These are phyloP conservation scores for Penicillium steckii DNA, from an alignment of 495 filamentous ascomycete species.

Conservation along the genomic window DNA sequence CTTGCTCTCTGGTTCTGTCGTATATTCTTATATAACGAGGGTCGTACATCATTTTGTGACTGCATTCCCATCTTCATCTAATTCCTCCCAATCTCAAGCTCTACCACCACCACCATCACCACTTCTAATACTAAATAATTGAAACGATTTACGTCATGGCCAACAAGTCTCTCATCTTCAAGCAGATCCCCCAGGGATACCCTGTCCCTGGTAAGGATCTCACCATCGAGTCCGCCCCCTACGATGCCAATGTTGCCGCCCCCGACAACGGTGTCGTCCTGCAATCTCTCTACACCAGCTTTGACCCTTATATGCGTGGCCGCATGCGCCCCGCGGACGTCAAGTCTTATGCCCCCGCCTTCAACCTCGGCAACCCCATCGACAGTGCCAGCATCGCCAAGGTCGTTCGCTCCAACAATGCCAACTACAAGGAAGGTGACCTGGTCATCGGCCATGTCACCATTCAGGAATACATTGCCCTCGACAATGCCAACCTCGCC, in stretches of 20 bases:
- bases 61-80: too few species aligned
- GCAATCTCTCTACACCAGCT: constrained; percentile 75
- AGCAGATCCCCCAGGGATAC: constrained; percentile 62
- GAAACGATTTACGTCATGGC: constrained; percentile 21
- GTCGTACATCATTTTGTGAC: too few species aligned
- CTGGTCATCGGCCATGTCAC: constrained; percentile 58
- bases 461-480: constrained; percentile 58
- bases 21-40: constrained; percentile 20
- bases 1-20: constrained; percentile 2
- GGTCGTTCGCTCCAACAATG: constrained; percentile 64
- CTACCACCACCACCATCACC: constrained; percentile 1
- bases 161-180: constrained; percentile 86
- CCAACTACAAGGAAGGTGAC: constrained; percentile 64
- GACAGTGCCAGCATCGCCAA: constrained; percentile 55
- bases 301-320: constrained; percentile 87
- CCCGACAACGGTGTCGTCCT: constrained; percentile 69
- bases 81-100: not conserved
- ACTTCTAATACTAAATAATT: not conserved
- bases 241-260: constrained; percentile 63
- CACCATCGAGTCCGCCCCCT: constrained; percentile 59
- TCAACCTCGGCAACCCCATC: constrained; percentile 55
- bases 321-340: constrained; percentile 49
- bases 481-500: constrained; percentile 29
- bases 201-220: constrained; percentile 75
- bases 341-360: constrained; percentile 66